Base-by-base conservation (phyloP, 2,329 filamentous ascomycete genomes). In the Raffaelea arxii region DNA sequence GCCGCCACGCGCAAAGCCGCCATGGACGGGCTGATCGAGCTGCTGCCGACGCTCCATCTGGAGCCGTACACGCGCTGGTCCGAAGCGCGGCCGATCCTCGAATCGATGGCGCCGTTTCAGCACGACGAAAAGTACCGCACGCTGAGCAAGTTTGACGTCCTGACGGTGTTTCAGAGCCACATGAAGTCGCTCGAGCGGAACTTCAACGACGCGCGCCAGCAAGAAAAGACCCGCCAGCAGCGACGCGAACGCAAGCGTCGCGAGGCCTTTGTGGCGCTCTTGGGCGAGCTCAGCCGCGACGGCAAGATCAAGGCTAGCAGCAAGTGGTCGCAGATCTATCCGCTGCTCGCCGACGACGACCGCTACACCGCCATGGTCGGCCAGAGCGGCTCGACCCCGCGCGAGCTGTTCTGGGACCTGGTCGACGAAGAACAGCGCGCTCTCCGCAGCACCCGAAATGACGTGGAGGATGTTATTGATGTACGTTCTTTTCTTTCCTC, bases 61-160 rank as follows among this genome's bases (percentile, higher is more conserved):
- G 90, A 95, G 61, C 87, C 91, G 2, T 96, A 95, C 63, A 96
- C 91, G 35, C 84, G 88, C 55, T 98, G 94, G 94, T 79, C 84
- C 45, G 87, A 95, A 58, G 92, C 89, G 41, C 87, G 94, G 63
- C 77, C 79, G 54, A 78, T 86, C 58, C 85, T 98, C 56, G 80
- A 87, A 59, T 78, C 79, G 45, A 86, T 85, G 61, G 75, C 82
- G 52, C 81, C 79, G 53, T 89, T 94, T 62, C 80, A 87, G 64
- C 75, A 73, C 61, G 87, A 94, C 56, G 43, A 38, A 10, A 25
- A 41, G 37, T 36, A 39, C 41, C 27, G 22, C 9, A 71, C 82
- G 58, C 78, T 98, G 56, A 89, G 74, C 67, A 88, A 89, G 62
- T 84, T 86, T 66, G 92, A 98, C 65, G 80, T 97, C 61, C 75